phyloP scores from a whole-genome alignment of 495 filamentous ascomycete species.

The Penicillium canescens region DNA sequence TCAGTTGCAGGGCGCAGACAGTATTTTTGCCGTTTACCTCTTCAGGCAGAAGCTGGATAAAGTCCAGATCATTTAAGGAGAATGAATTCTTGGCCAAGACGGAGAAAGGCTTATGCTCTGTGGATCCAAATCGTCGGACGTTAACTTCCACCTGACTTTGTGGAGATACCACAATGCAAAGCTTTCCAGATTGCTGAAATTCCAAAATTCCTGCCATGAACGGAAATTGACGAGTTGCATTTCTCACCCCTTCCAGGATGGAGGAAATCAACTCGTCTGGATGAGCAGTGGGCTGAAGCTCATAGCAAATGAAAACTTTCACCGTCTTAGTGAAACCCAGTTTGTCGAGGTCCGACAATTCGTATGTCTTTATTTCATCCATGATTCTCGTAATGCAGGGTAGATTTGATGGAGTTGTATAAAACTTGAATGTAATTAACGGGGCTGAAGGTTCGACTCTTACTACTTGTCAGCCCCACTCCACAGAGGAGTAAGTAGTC shows the following conservation, averaged over 20 bases:
- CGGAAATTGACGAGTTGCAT: slow-evolving; percentile 22
- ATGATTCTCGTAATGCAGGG: not conserved
- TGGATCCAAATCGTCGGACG: slow-evolving; percentile 11
- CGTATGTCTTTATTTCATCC: slow-evolving; percentile 10
- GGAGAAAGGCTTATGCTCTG: slow-evolving; percentile 16
- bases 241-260: slow-evolving; percentile 17
- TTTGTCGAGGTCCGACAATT: slow-evolving; percentile 26
- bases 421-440: too few species aligned
- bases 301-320: slow-evolving; percentile 22
- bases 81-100: slow-evolving; percentile 16
- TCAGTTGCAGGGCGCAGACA: slow-evolving; percentile 24
- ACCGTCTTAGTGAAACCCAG: slow-evolving; percentile 16
- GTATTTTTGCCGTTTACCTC: slow-evolving; percentile 3
- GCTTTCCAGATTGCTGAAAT: slow-evolving; percentile 17
- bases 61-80: slow-evolving; percentile 13
- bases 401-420: too few species aligned
- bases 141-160: slow-evolving; percentile 11
- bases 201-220: slow-evolving; percentile 25
- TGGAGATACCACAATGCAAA: slow-evolving; percentile 10
- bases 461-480: too few species aligned
- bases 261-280: slow-evolving; percentile 13
- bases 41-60: slow-evolving; percentile 11
- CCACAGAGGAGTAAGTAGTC: too few species aligned
- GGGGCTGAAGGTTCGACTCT: too few species aligned
- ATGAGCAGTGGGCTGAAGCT: slow-evolving; percentile 9